Evolutionary conservation across 805 yeast genomes (phyloP).

Genomic region (Cyberlindnera xishuangbannaensis): DNA sequence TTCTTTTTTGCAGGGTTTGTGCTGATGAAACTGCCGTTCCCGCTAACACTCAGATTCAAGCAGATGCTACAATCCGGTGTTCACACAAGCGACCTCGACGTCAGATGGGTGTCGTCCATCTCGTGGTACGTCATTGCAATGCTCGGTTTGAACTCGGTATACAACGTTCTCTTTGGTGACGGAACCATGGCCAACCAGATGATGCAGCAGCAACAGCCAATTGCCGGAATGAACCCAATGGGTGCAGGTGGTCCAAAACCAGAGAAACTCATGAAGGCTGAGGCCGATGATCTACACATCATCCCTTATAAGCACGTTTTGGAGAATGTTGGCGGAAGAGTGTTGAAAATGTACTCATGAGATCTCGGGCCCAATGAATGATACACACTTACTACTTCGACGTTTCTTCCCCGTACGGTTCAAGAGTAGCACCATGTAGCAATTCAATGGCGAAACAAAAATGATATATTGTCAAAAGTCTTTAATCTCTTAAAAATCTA

Average conservation of each 20-base stretch:
- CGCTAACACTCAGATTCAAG: slow-evolving; percentile 83
- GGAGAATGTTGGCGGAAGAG: slow-evolving; percentile 58
- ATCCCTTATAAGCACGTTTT: slow-evolving; percentile 50
- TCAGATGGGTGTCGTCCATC: slow-evolving; percentile 85
- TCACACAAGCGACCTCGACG: slow-evolving; percentile 77
- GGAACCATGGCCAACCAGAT: slow-evolving; percentile 34
- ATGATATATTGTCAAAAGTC: no score
- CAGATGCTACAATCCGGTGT: slow-evolving; percentile 89
- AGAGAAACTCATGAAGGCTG: slow-evolving; percentile 56
- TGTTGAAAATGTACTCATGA: slow-evolving; percentile 22
- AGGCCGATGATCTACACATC: slow-evolving; percentile 71
- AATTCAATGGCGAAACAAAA: no score
- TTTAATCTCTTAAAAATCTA: no score
- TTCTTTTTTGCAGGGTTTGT: slow-evolving; percentile 90
- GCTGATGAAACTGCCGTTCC: slow-evolving; percentile 85
- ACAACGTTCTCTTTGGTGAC: slow-evolving; percentile 60
- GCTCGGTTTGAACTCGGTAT: slow-evolving; percentile 76
- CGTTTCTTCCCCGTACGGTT: no score
- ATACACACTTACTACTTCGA: no score
- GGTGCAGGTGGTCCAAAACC: slow-evolving; percentile 41
- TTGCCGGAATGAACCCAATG: slow-evolving; percentile 39
- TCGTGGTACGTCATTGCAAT: slow-evolving; percentile 94
- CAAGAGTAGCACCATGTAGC: no score
- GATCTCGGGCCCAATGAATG: no score
- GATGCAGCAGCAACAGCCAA: slow-evolving; percentile 19